These are phyloP conservation scores for Trichoderma oligosporum DNA, from an alignment of 2,329 filamentous ascomycete species.

Conservation along the genomic window DNA sequence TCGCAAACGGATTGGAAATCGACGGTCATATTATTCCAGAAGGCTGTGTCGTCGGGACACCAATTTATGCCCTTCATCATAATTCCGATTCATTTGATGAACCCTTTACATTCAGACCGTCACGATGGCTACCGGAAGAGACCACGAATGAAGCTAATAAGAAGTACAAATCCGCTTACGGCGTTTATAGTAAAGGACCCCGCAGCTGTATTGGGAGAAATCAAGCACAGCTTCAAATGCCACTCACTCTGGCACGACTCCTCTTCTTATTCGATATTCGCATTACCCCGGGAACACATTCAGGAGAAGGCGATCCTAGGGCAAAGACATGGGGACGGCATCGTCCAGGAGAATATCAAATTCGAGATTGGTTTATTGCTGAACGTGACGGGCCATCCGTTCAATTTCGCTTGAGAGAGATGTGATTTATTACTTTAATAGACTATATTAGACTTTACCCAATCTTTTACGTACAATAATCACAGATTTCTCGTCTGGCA, in stretches of 20 bases:
- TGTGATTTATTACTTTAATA: no score
- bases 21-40: constrained; percentile 22
- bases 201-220: constrained; percentile 20
- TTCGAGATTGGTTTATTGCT: no score
- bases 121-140: constrained; percentile 21
- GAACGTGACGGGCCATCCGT: no score
- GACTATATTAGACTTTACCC: no score
- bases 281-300: no score
- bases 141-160: not conserved
- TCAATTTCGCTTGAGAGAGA: no score
- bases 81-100: constrained; percentile 15
- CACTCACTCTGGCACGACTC: constrained; percentile 16
- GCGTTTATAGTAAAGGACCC: constrained; percentile 18
- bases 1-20: constrained; percentile 14
- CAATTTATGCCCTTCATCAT: constrained; percentile 24
- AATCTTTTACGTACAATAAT: no score
- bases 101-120: constrained; percentile 13
- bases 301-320: no score
- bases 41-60: constrained; percentile 21
- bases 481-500: no score
- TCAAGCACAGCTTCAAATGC: constrained; percentile 19
- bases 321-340: no score
- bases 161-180: constrained; percentile 2
- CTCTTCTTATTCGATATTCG: constrained; percentile 18
- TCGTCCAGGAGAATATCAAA: no score